Evolutionary conservation across 2,329 filamentous ascomycete genomes (phyloP), one percentile per base, ranked within the genome.

Genomic region (Fusarium torulosum): DNA sequence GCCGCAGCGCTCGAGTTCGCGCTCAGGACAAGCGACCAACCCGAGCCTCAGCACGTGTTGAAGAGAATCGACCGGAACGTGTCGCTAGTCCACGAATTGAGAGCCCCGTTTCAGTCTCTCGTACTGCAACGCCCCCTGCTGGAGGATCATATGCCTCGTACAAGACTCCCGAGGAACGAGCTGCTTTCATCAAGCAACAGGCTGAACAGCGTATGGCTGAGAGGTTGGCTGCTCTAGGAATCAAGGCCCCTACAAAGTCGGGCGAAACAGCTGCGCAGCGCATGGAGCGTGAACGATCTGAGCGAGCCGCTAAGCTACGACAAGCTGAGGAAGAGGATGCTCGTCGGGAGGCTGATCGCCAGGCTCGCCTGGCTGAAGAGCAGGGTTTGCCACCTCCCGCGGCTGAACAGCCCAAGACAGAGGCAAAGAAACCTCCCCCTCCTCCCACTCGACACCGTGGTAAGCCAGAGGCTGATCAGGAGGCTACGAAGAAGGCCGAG

Each of bases 191-290:
- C 75, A 97, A 96, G 77, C 94, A 97, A 78, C 95, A 97, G 77
- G 96, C 96, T 10, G 94, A 98, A 78, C 93, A 95, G 76, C 92
- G 95, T 61, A 98, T 99, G 91, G 95, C 96, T 35, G 96, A 98
- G 79, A 90, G 96, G 62, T 87, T 99, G 74, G 96, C 96, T 62
- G 95, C 95, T 45, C 87, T 98, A 63, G 96, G 96, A 35, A 91
- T 99, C 76, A 97, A 93, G 78, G 89, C 93, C 29, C 91, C 92
- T 7, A 84, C 85, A 19, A 96, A 96, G 75, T 81, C 90, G 38
- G 90, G 91, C 4, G 96, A 99, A 80, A 92, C 89, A 29, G 82
- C 94, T 33, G 87, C 91, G 57, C 94, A 99, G 79, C 88, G 94
- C 63, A 88, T 91, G 59, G 96, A 98, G 76, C 91, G 96, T 27